Conservation (phyloP, 1,139 yeast species). For the Blastobotrys indianensis region DNA sequence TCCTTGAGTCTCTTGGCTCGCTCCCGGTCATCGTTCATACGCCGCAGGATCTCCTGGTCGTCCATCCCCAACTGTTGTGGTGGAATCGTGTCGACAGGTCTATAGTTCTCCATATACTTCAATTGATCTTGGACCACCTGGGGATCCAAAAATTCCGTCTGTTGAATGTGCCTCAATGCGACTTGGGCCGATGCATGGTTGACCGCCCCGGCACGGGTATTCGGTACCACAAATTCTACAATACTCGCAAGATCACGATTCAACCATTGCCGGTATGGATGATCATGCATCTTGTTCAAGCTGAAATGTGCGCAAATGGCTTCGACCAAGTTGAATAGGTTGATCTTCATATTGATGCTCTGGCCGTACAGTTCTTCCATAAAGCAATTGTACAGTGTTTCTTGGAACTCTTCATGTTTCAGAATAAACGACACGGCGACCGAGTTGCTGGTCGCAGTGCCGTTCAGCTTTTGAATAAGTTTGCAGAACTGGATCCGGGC, state of each 20-base stretch:
- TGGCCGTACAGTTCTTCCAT: constrained; percentile 51
- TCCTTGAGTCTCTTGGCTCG: constrained; percentile 76
- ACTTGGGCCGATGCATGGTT: constrained; percentile 33
- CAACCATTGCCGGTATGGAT: constrained; percentile 21
- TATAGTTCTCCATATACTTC: neutral
- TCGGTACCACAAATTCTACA: constrained; percentile 48
- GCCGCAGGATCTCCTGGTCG: constrained; percentile 51
- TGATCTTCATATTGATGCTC: constrained; percentile 53
- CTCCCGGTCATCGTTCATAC: constrained; percentile 87
- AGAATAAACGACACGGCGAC: constrained; percentile 57
- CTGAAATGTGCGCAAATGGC: constrained; percentile 37
- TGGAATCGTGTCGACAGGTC: neutral
- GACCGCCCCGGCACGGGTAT: constrained; percentile 35
- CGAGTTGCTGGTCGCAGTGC: constrained; percentile 52
- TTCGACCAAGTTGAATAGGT: constrained; percentile 64
- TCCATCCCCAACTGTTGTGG: constrained; percentile 11
- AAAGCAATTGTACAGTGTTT: constrained; percentile 66
- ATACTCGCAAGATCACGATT: constrained; percentile 47
- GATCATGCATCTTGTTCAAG: constrained; percentile 1
- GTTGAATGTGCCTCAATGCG: constrained; percentile 2
- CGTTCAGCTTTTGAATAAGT: constrained; percentile 53
- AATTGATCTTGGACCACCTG: neutral
- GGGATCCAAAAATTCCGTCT: neutral
- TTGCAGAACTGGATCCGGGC: constrained; percentile 65
- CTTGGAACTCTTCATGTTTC: constrained; percentile 53